Evolutionary conservation across 2,329 filamentous ascomycete genomes (phyloP), one percentile per base, ranked within the genome.

Genomic region (Penicillium fuscoglaucum): DNA sequence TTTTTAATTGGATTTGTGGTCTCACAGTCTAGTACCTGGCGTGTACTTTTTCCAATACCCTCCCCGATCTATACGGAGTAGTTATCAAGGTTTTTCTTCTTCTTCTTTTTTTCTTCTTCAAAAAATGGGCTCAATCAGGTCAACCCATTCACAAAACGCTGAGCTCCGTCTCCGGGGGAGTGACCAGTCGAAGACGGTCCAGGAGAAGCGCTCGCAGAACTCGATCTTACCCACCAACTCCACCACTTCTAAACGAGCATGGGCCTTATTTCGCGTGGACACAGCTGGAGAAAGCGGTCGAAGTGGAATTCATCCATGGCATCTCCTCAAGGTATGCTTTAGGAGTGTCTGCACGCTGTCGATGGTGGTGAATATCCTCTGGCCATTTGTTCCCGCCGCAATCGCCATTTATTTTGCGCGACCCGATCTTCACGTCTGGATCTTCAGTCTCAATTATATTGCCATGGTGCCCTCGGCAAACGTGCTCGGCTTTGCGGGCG

Each of bases 401-500:
- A 86, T 92, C 64, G 86, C 80, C n/a, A 77, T 90, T 53, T 78
- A 84, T 62, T 86, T 84, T 62, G 80, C 80, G 45, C 77, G 78
- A 21, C 80, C 80, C 0, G 79, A 87, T 26, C 76, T 82, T 58
- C 81, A 89, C 65, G 76, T 90, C 1, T 82, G 83, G 72, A 84
- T 87, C 53, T 92, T 92, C 75, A 80, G 84, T 51, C 80, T 90
- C 57, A 87, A 87, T 48, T 92, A 91, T 70, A 83, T 92, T 60
- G 88, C 88, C 65, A 92, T 92, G 87, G 80, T 92, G 1, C 90
- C 89, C 0, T 86, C 87, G 48, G 90, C 89, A 56, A 92, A 92
- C 68, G 73, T 91, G 57, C 82, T 92, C 53, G 89, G 89, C 0
- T 92, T 92, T 67, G 86, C 88, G 6, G 88, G 88, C 15, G 85